Base-by-base conservation (phyloP, 352 stramenopile genomes). In the Phytophthora crassamura region DNA sequence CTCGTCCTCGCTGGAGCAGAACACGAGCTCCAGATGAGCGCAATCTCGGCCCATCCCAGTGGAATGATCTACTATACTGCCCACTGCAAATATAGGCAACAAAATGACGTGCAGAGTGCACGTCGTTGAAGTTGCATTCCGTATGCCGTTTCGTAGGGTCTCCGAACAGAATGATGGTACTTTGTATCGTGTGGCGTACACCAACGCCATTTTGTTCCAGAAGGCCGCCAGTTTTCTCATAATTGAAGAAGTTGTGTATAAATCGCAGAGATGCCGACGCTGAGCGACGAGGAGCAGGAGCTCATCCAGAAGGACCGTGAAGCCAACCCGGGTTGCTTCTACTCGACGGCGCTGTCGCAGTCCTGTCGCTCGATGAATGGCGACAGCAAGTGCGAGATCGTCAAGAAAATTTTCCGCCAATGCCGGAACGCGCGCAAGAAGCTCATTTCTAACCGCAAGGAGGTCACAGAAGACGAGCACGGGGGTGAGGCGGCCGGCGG, bases 331-430 rank as follows among this genome's bases (percentile, higher is more conserved):
- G 82, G 78, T 38, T 95, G 86, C 62, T 91, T 91, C 62, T 92
- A 95, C 66, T 91, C 84, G 35, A 93, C 86, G 53, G 75, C 84
- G 20, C 50, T 95, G 39, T 93, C 84, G 20, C 80, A 91, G 59
- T 91, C 84, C 25, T 93, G 85, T 42, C 77, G 82, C 7, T 89
- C 80, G 12, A 86, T 92, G 20, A 93, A 95, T 50, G 85, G 87
- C 41, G 87, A 95, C 50, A 93, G 79, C 74, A 93, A 91, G 69
- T 95, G 87, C 59, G 84, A 95, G 57, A 88, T 87, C 57, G 66
- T 93, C 39, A 91, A 90, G 51, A 93, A 93, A 64, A 95, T 95
- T 64, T 95, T 92, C 55, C 83, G 87, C 18, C 82, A 92, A 45
- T 95, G 87, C 47, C 84, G 85, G 7, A 84, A 84, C 30, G 67